Conservation (phyloP, 768 basidiomycete species). For the Rhodosporidiobolus sp. region DNA sequence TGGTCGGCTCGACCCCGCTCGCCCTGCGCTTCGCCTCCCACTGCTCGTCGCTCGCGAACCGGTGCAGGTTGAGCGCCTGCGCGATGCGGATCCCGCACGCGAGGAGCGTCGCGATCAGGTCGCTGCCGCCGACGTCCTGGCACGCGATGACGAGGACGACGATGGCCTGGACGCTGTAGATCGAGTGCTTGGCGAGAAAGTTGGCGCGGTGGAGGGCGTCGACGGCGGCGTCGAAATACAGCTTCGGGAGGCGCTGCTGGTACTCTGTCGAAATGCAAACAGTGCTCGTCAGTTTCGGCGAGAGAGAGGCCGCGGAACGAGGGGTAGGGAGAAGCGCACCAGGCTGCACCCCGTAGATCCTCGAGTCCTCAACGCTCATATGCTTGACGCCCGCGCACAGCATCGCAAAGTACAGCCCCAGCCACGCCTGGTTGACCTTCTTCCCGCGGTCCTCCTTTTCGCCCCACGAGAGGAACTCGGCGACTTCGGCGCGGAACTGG, state of each 20-base stretch:
- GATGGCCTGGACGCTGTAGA: constrained; percentile 28
- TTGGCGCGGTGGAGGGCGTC: constrained; percentile 25
- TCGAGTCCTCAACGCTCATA: constrained; percentile 16
- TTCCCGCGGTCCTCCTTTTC: constrained; percentile 4
- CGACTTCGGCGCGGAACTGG: constrained; percentile 22
- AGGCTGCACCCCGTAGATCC: neutral
- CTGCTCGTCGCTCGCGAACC: constrained; percentile 23
- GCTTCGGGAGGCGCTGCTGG: constrained; percentile 15
- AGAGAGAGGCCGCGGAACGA: too few species aligned
- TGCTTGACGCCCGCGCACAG: constrained; percentile 33
- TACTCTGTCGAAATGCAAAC: neutral
- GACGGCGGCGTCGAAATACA: constrained; percentile 31
- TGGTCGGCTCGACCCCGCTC: constrained; percentile 31
- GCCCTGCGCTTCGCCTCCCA: constrained; percentile 27
- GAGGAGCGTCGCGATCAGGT: constrained; percentile 36
- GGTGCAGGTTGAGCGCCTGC: constrained; percentile 35
- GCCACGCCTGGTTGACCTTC: constrained; percentile 33
- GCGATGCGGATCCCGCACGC: constrained; percentile 32
- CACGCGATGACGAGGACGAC: constrained; percentile 27
- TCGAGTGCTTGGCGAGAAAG: constrained; percentile 30
- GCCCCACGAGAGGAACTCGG: constrained; percentile 29
- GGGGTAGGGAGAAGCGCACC: neutral
- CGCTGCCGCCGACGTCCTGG: constrained; percentile 32
- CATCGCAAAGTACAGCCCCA: constrained; percentile 31
- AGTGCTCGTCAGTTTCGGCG: too few species aligned